Evolutionary conservation across 2,329 filamentous ascomycete species (phyloP), one percentile per base, ranked within the genome.

Genomic region (Alternaria burnsii): DNA sequence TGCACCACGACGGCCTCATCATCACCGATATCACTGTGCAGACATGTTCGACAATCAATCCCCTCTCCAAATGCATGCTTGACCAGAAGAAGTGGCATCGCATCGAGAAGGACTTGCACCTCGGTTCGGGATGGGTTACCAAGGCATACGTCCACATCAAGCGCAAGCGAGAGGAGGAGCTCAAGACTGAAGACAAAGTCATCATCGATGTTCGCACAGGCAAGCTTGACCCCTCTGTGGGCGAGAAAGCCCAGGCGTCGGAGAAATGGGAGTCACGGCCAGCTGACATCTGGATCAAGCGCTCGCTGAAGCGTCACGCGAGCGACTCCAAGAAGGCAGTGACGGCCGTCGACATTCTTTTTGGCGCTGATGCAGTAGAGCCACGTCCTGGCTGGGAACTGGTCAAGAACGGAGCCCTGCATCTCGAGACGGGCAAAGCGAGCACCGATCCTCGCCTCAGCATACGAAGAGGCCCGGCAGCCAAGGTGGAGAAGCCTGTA

Each of bases 301-400:
- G 92, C 59, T 90, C 90, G 16, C 83, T 86, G 30, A 91, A 89
- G 74, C 86, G 87, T 65, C 88, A 91, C 71, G 89, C 90, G 46
- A 91, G 89, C 75, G 92, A 96, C 74, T 91, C 89, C 4, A 87
- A 88, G 59, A 85, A 86, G 40, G 90, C 89, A 16, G 85, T 97
- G 51, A 97, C 93, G 0, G 90, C 89, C 4, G 83, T 97, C 6
- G 94, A 97, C 74, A 88, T 97, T 5, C 83, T 97, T 7, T 97
- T 96, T 72, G 94, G 94, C 20, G 88, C 94, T 20, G 94, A 97
- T 75, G 94, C 94, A 10, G 92, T 94, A 32, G 95, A 99, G 76
- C 94, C 93, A 5, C 88, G 95, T 58, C 87, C 89, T 2, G 91
- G 91, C 30, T 99, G 96, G 95, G 83, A 88, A 59, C 85, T 97